Conservation (phyloP, 2,329 filamentous ascomycete genomes). For the Sclerotinia minor region DNA sequence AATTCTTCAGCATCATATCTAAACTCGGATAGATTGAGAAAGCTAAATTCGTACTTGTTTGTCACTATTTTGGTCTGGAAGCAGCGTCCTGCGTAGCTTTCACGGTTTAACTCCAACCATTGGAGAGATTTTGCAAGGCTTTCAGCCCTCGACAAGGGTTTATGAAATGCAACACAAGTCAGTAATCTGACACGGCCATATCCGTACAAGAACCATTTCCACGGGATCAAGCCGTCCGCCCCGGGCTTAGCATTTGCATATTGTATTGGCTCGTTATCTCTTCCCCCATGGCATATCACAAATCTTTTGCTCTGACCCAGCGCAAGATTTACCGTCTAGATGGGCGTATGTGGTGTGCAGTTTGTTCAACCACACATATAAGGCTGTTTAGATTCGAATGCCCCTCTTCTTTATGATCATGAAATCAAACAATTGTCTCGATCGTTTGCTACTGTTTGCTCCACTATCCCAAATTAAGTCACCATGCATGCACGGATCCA, state of each 20-base stretch:
- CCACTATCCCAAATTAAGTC: conserved; percentile 10
- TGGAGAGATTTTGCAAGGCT: conserved; percentile 11
- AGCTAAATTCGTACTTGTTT: background rate
- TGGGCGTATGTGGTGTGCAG: background rate
- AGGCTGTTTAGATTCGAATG: conserved; percentile 8
- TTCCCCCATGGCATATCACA: background rate
- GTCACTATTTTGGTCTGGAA: conserved; percentile 12
- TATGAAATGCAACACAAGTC: conserved; percentile 7
- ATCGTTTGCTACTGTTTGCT: conserved; percentile 17
- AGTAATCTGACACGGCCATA: conserved; percentile 3
- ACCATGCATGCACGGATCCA: conserved; percentile 8
- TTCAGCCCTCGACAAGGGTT: conserved; percentile 14
- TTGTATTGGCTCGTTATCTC: background rate
- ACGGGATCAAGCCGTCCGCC: conserved; percentile 19
- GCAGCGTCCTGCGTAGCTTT: background rate
- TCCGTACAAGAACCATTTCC: conserved; percentile 19
- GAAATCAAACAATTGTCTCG: conserved; percentile 7
- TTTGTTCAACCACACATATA: conserved; percentile 20
- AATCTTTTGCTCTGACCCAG: conserved; percentile 4
- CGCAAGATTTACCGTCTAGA: conserved; percentile 1
- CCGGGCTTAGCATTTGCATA: background rate
- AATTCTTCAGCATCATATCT: background rate
- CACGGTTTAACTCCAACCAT: conserved; percentile 15
- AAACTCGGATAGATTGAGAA: background rate
- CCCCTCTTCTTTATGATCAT: background rate